phyloP scores from a whole-genome alignment of 1,284 basidiomycete species.

The Melampsora americana region DNA sequence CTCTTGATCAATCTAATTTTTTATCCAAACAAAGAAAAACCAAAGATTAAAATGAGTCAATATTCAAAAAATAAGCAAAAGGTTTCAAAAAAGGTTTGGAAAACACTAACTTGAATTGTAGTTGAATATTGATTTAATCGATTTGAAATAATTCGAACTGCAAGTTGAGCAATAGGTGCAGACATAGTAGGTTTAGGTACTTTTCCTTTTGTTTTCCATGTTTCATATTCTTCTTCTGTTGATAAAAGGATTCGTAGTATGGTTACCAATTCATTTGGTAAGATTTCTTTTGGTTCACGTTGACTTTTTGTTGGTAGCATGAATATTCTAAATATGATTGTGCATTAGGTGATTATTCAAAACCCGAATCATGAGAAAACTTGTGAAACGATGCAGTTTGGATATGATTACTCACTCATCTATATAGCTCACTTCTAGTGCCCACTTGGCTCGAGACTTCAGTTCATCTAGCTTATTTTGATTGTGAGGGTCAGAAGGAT shows the following conservation, averaged over 20 bases:
- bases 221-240: slow-evolving; percentile 65
- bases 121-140: slow-evolving; percentile 64
- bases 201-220: slow-evolving; percentile 66
- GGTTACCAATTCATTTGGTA: slow-evolving; percentile 67
- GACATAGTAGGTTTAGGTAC: slow-evolving; percentile 73
- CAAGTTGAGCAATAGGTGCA: slow-evolving; percentile 50
- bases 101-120: slow-evolving; percentile 58
- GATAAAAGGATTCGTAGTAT: slow-evolving; percentile 69
- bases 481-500: slow-evolving; percentile 19
- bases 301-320: slow-evolving; percentile 30
- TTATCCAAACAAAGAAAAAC: too few relatives aligned
- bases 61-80: too few relatives aligned
- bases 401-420: slow-evolving; percentile 47
- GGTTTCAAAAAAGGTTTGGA: slow-evolving; percentile 35
- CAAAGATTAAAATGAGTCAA: too few relatives aligned
- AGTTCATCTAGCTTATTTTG: slow-evolving; percentile 42
- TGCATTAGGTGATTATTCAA: not conserved
- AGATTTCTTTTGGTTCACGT: slow-evolving; percentile 56
- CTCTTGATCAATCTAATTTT: too few relatives aligned
- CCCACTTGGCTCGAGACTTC: slow-evolving; percentile 46
- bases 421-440: slow-evolving; percentile 49
- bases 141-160: slow-evolving; percentile 59
- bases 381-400: slow-evolving; percentile 14
- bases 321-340: too few relatives aligned
- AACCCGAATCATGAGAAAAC: slow-evolving; percentile 9